Conservation (phyloP, 345 rosid species). For the Eucalyptus cladocalyx region DNA sequence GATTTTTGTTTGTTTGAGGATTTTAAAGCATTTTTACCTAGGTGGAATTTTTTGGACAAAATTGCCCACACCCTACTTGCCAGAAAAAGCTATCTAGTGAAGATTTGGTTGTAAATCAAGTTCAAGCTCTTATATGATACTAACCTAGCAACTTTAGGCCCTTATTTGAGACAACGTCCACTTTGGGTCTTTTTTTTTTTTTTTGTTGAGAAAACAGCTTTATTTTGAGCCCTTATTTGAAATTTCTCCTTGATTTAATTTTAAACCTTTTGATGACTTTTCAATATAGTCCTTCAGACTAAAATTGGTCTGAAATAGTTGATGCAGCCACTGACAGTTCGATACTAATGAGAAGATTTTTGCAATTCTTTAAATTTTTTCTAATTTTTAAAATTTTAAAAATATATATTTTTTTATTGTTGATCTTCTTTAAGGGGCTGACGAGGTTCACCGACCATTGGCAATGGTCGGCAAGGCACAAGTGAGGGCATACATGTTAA, state of each 20-base stretch:
- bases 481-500: background rate
- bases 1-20: too few relatives aligned
- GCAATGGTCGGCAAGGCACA: background rate
- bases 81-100: too few relatives aligned
- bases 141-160: too few relatives aligned
- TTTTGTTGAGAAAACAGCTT: fast-evolving
- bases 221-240: too few relatives aligned
- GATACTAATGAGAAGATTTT: background rate
- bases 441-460: fast-evolving
- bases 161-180: too few relatives aligned
- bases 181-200: too few relatives aligned
- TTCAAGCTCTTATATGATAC: too few relatives aligned
- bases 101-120: too few relatives aligned
- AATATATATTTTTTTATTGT: background rate
- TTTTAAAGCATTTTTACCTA: too few relatives aligned
- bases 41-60: too few relatives aligned
- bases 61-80: too few relatives aligned
- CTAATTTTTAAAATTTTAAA: background rate
- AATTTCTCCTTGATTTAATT: background rate
- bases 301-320: background rate
- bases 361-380: background rate
- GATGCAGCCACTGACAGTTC: background rate
- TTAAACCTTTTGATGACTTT: background rate
- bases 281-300: background rate
- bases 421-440: background rate